phyloP scores from a whole-genome alignment of 768 basidiomycete species.

The Neoboletus magnificus region DNA sequence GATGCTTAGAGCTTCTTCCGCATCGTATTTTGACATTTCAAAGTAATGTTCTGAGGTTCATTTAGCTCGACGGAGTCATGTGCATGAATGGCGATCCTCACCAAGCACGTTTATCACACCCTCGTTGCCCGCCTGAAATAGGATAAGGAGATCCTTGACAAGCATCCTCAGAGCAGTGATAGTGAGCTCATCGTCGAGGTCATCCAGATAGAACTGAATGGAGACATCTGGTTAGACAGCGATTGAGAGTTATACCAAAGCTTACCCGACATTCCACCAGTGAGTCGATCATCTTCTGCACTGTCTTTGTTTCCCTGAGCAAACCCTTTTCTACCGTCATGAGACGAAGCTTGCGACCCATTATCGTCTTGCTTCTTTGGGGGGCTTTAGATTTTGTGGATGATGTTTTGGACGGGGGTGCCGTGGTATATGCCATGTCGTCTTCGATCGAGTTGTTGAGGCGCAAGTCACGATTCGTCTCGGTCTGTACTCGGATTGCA shows the following conservation, averaged over 20 bases:
- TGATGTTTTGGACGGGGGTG: conserved; percentile 27
- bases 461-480: conserved; percentile 86
- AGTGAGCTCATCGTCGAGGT: conserved; percentile 88
- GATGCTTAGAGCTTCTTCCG: conserved; percentile 74
- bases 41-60: conserved; percentile 80
- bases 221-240: neutral
- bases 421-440: conserved; percentile 37
- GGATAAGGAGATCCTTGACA: conserved; percentile 91
- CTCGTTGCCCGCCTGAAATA: conserved; percentile 96
- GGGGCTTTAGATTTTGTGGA: conserved; percentile 36
- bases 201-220: conserved; percentile 85
- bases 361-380: conserved; percentile 69
- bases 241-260: conserved; percentile 8
- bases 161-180: conserved; percentile 88
- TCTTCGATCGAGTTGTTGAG: conserved; percentile 60
- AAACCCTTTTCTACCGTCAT: conserved; percentile 97
- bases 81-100: conserved; percentile 35
- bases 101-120: conserved; percentile 83
- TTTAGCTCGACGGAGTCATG: conserved; percentile 12
- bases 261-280: conserved; percentile 85
- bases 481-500: conserved; percentile 88
- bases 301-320: conserved; percentile 84
- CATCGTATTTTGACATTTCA: conserved; percentile 96
- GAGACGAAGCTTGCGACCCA: conserved; percentile 79
- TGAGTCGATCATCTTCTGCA: conserved; percentile 86